Conservation (phyloP, 192 early-diverging fungal species). For the Umbelopsis ramanniana region DNA sequence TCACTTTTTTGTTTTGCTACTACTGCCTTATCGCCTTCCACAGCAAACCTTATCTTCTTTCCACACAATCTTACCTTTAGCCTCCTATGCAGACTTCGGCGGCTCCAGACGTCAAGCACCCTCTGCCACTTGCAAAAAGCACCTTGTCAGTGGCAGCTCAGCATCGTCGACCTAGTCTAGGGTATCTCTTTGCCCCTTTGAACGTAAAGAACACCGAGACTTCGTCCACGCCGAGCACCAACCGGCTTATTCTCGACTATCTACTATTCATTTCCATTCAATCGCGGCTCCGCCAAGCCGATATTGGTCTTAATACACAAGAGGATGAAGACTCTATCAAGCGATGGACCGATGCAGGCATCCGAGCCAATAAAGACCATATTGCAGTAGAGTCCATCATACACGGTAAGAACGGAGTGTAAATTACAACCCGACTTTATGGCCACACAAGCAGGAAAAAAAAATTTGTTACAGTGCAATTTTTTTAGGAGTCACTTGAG, state of each 20-base stretch:
- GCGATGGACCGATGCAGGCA: constrained; percentile 44
- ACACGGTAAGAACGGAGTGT: constrained; percentile 41
- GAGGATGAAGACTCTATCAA: constrained; percentile 33
- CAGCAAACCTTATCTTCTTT: neutral
- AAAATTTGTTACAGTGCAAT: neutral
- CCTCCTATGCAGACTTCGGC: constrained; percentile 17
- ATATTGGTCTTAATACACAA: constrained; percentile 40
- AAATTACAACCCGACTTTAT: neutral
- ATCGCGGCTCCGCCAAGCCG: constrained; percentile 55
- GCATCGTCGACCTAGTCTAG: constrained; percentile 23
- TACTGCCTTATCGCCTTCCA: too few relatives aligned
- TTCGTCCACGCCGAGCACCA: constrained; percentile 35
- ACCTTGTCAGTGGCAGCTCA: constrained; percentile 18
- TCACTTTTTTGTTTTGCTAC: neutral
- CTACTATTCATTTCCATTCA: constrained; percentile 57
- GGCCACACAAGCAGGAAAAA: constrained; percentile 8
- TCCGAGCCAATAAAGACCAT: constrained; percentile 50
- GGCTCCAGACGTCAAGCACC: constrained; percentile 12
- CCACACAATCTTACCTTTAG: too few relatives aligned
- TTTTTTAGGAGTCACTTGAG: constrained; percentile 11
- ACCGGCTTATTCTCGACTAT: constrained; percentile 58
- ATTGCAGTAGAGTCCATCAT: constrained; percentile 57
- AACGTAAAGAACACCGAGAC: constrained; percentile 4
- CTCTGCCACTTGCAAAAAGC: constrained; percentile 14
- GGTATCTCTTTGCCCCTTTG: constrained; percentile 26